Conservation (phyloP, 1,139 yeast species). For the Wickerhamomyces sp. region DNA sequence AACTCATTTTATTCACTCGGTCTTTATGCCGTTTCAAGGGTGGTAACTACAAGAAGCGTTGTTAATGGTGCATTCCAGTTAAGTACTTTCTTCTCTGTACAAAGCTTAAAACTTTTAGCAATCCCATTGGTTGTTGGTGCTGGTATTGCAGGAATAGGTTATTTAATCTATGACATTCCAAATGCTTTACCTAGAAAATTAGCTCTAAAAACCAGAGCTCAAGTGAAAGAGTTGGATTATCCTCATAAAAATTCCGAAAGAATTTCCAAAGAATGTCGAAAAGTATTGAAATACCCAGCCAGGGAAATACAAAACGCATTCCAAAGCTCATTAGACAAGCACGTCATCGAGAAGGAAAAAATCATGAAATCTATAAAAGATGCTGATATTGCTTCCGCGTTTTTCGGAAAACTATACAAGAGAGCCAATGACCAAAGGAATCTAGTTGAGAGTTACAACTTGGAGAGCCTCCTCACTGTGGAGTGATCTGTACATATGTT, state of each 20-base stretch:
- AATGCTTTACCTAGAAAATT: slow-evolving; percentile 83
- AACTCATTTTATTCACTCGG: slow-evolving; percentile 32
- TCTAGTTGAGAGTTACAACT: slow-evolving; percentile 45
- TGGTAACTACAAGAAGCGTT: slow-evolving; percentile 27
- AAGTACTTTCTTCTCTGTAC: slow-evolving; percentile 31
- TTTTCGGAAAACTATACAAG: slow-evolving; percentile 52
- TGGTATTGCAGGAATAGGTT: slow-evolving; percentile 57
- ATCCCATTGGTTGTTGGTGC: slow-evolving; percentile 43
- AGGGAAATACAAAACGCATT: slow-evolving; percentile 78
- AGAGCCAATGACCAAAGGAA: slow-evolving; percentile 45
- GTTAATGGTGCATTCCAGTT: slow-evolving; percentile 27
- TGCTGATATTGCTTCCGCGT: slow-evolving; percentile 54
- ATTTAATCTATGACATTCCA: slow-evolving; percentile 76
- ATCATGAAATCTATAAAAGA: slow-evolving; percentile 49
- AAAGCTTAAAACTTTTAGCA: slow-evolving; percentile 27
- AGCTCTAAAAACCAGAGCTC: slow-evolving; percentile 62
- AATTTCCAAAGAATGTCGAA: slow-evolving; percentile 75
- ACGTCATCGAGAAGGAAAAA: slow-evolving; percentile 55
- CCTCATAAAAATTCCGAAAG: slow-evolving; percentile 74
- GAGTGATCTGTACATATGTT: slow-evolving; percentile 27
- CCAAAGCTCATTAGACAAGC: slow-evolving; percentile 64
- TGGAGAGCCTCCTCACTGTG: slow-evolving; percentile 46
- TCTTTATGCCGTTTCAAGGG: slow-evolving; percentile 28
- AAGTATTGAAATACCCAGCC: slow-evolving; percentile 76
- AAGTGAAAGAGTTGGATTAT: slow-evolving; percentile 66